These are phyloP conservation scores for Podospora appendiculata DNA, from an alignment of 495 filamentous ascomycete genomes.

Conservation along the genomic window DNA sequence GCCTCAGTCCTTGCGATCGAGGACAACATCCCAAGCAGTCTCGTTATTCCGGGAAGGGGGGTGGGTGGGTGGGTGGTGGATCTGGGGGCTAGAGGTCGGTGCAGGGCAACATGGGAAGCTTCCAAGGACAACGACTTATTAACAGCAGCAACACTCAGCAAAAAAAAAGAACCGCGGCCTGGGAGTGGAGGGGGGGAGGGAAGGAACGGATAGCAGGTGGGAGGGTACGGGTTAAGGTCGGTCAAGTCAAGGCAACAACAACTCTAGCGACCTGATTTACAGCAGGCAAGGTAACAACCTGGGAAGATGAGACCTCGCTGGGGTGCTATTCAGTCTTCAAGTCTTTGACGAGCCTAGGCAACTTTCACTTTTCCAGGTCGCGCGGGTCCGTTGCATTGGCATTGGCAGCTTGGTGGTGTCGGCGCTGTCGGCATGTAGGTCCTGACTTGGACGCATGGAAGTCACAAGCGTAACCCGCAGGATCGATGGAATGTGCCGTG, in stretches of 20 bases:
- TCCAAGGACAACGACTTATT: neutral
- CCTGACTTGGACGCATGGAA: no score
- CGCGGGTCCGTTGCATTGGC: neutral
- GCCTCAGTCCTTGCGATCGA: slow-evolving; percentile 21
- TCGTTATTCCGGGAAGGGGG: neutral
- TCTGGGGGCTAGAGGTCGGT: neutral
- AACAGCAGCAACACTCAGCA: neutral
- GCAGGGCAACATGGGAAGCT: neutral
- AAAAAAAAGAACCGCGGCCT: neutral
- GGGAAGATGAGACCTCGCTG: no score
- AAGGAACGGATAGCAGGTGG: no score
- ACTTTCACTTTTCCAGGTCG: no score
- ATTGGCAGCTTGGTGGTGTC: neutral
- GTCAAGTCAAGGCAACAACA: neutral
- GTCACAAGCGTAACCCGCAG: neutral
- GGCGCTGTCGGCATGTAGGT: no score
- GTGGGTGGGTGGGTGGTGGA: neutral
- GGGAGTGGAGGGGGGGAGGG: neutral
- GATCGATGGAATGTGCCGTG: neutral
- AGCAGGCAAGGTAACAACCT: no score
- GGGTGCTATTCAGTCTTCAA: no score
- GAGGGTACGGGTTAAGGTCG: neutral
- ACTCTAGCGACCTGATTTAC: no score
- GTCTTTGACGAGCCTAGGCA: no score
- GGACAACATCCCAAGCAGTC: slow-evolving; percentile 22